Evolutionary conservation across 2,329 filamentous ascomycete genomes (phyloP).

Genomic region (Aspergillus cejpii): DNA sequence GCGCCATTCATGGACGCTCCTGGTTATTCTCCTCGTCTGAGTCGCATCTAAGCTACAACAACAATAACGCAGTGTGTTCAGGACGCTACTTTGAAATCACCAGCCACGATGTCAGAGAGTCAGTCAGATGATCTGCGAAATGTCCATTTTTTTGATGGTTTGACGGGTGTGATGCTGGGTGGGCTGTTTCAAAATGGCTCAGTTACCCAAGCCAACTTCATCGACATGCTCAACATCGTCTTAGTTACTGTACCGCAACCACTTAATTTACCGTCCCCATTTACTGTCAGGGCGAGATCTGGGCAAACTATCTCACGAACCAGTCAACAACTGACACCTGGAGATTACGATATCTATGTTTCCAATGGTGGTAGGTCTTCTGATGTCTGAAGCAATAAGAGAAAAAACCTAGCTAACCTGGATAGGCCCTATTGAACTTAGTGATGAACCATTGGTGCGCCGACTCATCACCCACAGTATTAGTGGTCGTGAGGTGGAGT

Average conservation of each 20-base stretch:
- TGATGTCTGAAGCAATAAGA: neutral
- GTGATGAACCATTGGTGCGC: slow-evolving; percentile 5
- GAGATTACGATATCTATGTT: neutral
- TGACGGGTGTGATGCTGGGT: slow-evolving; percentile 6
- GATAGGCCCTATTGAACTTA: slow-evolving; percentile 3
- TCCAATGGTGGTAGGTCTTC: neutral
- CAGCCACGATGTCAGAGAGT: no score
- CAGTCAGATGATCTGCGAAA: slow-evolving; percentile 5
- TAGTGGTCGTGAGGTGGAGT: neutral
- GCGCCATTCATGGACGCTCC: no score
- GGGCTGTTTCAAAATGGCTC: slow-evolving; percentile 10
- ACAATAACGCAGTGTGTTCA: no score
- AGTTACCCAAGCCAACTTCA: slow-evolving; percentile 10
- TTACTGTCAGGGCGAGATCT: neutral
- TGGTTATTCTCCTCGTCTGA: no score
- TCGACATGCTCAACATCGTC: slow-evolving; percentile 9
- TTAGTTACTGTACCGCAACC: neutral
- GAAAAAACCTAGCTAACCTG: slow-evolving; percentile 5
- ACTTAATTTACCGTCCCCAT: no score
- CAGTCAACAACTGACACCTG: neutral
- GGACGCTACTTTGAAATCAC: no score
- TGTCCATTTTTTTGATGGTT: slow-evolving; percentile 8
- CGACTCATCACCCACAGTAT: slow-evolving; percentile 3
- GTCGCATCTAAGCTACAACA: no score
- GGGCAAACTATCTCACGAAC: neutral